A percentile compares a stretch with the other conserved stretches of the same genome.
phyloP scores from a whole-genome alignment of 1,139 yeast species.

The Diutina rugosa region DNA sequence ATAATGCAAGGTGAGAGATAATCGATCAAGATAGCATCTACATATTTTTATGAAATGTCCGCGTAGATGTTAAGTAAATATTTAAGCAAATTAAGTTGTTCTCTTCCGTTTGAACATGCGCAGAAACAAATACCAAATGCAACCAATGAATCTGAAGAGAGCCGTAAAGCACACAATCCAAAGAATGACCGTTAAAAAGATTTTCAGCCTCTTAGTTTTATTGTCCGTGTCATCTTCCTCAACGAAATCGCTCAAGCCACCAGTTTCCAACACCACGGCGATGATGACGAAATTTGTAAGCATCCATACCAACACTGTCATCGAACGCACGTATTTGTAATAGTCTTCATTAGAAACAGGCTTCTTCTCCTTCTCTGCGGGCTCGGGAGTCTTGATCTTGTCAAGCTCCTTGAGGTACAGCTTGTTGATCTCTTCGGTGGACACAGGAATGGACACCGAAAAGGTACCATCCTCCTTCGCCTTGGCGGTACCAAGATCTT shows the following conservation, averaged over 20 bases:
- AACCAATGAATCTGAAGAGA: constrained; percentile 58
- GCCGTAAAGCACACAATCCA: constrained; percentile 82
- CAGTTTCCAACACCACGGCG: constrained; percentile 61
- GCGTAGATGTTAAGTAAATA: too few relatives aligned
- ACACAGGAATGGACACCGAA: constrained; percentile 61
- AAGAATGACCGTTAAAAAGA: constrained; percentile 58
- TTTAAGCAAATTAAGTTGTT: neutral
- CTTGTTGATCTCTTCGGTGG: constrained; percentile 46
- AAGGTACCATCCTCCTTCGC: constrained; percentile 53
- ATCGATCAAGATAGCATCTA: too few relatives aligned
- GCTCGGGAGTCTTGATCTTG: constrained; percentile 35
- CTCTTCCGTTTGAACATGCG: neutral
- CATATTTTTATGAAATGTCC: too few relatives aligned
- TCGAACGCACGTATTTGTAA: constrained; percentile 69
- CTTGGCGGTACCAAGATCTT: constrained; percentile 40
- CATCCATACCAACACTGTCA: constrained; percentile 73
- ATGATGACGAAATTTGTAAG: constrained; percentile 59
- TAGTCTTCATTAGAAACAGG: constrained; percentile 40
- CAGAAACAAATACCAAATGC: constrained; percentile 35
- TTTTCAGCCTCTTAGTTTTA: constrained; percentile 15
- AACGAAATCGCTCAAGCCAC: constrained; percentile 37
- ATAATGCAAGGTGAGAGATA: too few relatives aligned
- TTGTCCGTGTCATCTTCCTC: neutral
- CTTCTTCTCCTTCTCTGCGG: neutral
- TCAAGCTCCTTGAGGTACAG: constrained; percentile 51